Base-by-base conservation (phyloP, 2,329 filamentous ascomycete genomes). In the Pestalotiopsis sp. region DNA sequence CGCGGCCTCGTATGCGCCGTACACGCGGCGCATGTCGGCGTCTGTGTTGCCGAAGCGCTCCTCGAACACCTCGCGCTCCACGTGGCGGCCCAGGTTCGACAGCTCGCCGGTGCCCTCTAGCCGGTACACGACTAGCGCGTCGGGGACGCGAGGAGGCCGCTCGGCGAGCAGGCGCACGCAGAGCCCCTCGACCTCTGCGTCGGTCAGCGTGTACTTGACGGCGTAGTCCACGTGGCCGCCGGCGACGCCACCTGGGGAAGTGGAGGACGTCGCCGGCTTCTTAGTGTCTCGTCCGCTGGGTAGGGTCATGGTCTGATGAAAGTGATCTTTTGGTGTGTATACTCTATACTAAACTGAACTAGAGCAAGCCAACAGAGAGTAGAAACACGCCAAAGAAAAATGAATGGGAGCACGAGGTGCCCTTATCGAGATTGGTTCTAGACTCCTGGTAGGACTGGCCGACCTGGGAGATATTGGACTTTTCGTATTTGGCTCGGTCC, bases 31-130 rank as follows among this genome's bases (percentile, higher is more conserved):
- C 68, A 70, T 70, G 17, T 55, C 39, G n/a, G 65, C 68, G 22
- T 68, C 68, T 38, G 64, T 66, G 38, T 66, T 64, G 38, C 60
- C 66, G 55, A 70, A 70, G 14, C 58, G 24, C 48, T 68, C 65
- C 57, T 68, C 64, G 52, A 70, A 70, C 2, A 70, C 68, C 26
- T 59, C 56, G 30, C 68, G 67, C 58, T 70, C 69, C n/a, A 70
- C 22, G 39, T 70, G 69, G 13, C 69, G 65, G n/a, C 59, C 69
- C 17, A 70, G 39, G 24, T 70, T 70, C 3, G 67, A 67, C 13
- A 66, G 22, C 20, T 67, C 67, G n/a, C 58, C 65, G 17, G 20
- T 64, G 4, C 69, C 67, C 14, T 68, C 67, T 2, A 70, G 20
- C 30, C 63, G 39, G 55, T 70, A 70, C 13, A 67, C 11, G 4